Conservation (phyloP, 208 protist species). For the Acanthamoeba triangularis region DNA sequence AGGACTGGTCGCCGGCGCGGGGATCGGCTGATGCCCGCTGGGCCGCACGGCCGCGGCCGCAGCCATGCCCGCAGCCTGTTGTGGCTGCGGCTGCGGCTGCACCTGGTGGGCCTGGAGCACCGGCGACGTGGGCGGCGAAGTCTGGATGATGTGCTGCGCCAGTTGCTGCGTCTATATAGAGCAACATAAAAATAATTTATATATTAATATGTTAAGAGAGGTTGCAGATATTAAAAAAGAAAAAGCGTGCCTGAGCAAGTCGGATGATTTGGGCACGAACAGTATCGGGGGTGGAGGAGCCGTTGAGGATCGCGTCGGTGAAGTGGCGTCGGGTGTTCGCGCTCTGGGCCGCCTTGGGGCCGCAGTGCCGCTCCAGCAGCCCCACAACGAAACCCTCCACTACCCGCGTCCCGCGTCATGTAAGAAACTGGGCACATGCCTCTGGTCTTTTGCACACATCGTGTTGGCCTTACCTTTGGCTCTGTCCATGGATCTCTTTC, state of each 20-base stretch:
- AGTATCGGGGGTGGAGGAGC: neutral
- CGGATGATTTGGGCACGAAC: neutral
- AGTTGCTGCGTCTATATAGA: conserved; percentile 13
- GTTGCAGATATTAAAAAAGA: neutral
- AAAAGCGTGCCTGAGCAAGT: neutral
- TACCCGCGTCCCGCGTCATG: neutral
- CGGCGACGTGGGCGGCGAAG: neutral
- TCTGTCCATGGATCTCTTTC: neutral
- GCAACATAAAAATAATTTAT: neutral
- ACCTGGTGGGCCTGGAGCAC: neutral
- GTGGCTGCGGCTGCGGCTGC: neutral
- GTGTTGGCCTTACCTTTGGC: neutral
- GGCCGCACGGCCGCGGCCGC: too few species aligned
- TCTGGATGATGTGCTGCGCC: conserved; percentile 4
- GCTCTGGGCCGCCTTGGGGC: neutral
- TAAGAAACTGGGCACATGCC: neutral
- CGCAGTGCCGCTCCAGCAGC: conserved; percentile 20
- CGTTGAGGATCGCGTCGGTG: conserved; percentile 21
- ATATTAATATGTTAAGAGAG: too few species aligned
- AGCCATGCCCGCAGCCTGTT: neutral
- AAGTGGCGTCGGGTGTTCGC: conserved; percentile 21
- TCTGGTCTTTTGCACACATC: neutral
- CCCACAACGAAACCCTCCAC: neutral
- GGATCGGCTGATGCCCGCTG: neutral
- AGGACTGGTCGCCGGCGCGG: neutral